Conservation (phyloP, 306 rosid genomes). For the Prunus padus region DNA sequence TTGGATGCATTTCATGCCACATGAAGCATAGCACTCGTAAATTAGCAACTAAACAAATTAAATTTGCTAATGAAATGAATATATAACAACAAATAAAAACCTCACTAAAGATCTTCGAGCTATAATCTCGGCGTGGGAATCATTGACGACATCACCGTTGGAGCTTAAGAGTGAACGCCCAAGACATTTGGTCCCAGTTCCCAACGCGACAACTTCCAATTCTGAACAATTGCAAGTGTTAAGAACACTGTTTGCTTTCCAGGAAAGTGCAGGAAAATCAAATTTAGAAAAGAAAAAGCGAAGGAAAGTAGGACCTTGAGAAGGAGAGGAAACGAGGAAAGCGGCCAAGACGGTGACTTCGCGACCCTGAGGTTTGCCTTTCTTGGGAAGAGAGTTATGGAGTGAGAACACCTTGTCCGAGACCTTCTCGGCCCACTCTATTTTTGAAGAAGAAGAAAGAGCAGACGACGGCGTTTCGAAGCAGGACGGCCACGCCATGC, state of each 20-base stretch:
- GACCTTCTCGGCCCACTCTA: slow-evolving; percentile 44
- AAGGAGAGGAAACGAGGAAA: slow-evolving; percentile 80
- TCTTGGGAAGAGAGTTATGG: slow-evolving; percentile 68
- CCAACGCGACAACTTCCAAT: slow-evolving; percentile 68
- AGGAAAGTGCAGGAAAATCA: neutral
- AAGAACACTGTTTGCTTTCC: slow-evolving; percentile 5
- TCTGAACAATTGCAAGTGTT: slow-evolving; percentile 35
- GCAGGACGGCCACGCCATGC: slow-evolving; percentile 32
- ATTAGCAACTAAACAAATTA: neutral
- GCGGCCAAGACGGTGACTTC: slow-evolving; percentile 85
- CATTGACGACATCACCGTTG: slow-evolving; percentile 72
- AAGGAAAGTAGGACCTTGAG: slow-evolving; percentile 42
- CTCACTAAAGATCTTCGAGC: too few species aligned
- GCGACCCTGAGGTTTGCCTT: slow-evolving; percentile 91
- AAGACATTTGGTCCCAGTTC: slow-evolving; percentile 91
- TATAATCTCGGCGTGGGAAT: slow-evolving; percentile 89
- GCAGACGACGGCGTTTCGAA: slow-evolving; percentile 26
- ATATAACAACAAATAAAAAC: too few species aligned
- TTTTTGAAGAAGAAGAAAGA: slow-evolving; percentile 24
- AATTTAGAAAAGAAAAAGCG: too few species aligned
- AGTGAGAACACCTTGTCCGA: slow-evolving; percentile 53
- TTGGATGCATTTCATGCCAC: neutral
- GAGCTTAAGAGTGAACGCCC: slow-evolving; percentile 74
- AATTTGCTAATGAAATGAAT: neutral
- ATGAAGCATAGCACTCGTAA: neutral